These are phyloP conservation scores for Plasmodium inui DNA, from an alignment of 169 alveolate species.

Conservation along the genomic window DNA sequence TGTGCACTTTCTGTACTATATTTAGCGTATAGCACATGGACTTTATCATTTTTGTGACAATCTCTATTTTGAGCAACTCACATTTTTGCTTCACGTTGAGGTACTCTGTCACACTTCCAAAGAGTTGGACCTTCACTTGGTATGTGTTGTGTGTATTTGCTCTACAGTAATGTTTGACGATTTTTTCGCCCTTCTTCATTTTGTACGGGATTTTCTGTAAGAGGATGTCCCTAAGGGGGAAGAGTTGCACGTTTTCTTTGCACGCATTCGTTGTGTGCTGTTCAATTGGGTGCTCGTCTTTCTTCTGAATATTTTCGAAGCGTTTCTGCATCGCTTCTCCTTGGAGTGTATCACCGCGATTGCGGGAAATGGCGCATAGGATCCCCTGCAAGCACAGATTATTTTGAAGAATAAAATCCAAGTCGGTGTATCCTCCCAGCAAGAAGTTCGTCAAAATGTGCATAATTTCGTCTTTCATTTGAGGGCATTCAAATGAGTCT, in stretches of 20 bases:
- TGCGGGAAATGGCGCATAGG: neutral
- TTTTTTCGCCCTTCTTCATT: conserved; percentile 19
- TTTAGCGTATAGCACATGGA: conserved; percentile 36
- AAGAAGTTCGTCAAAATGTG: neutral
- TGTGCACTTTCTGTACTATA: conserved; percentile 33
- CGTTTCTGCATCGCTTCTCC: neutral
- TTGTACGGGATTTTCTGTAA: conserved; percentile 2
- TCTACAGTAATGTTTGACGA: conserved; percentile 7
- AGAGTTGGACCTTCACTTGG: conserved; percentile 2
- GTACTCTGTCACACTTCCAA: conserved; percentile 14
- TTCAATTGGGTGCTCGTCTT: neutral
- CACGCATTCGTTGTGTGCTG: neutral
- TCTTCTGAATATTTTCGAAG: neutral
- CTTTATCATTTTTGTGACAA: conserved; percentile 33
- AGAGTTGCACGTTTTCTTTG: neutral
- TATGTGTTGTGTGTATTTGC: neutral
- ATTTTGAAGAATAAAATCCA: conserved; percentile 1
- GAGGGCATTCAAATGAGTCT: neutral
- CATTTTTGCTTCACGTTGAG: conserved; percentile 15
- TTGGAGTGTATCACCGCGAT: neutral
- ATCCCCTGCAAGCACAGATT: neutral
- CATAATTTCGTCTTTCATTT: neutral
- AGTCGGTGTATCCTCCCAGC: neutral
- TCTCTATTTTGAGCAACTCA: conserved; percentile 41
- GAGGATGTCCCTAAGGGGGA: neutral